Evolutionary conservation across 2,329 filamentous ascomycete genomes (phyloP), one percentile per base, ranked within the genome.

Genomic region (Ophiostoma fasciatum): DNA sequence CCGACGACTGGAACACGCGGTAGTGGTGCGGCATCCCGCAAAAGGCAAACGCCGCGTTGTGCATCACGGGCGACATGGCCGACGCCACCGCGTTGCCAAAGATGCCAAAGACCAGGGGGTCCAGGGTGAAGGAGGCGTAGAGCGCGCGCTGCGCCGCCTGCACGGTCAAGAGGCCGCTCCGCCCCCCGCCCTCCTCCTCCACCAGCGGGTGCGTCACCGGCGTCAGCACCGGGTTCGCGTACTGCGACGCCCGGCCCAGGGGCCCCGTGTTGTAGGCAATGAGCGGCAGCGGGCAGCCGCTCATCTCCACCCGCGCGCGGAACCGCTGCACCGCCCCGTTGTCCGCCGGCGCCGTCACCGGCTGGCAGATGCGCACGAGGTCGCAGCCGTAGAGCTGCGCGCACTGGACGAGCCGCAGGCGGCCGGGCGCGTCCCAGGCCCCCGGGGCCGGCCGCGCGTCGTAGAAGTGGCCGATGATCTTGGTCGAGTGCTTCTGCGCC

Each of bases 31-130:
- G 73, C 67, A 83, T 73, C 11, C 75, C 76, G 40, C 71, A 75
- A 15, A 64, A 66, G 34, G 66, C 60, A 48, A 77, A 82, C 10
- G 78, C 78, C 7, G 74, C 70, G 42, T 71, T 74, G 50, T 83
- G 78, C 76, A 83, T 82, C 9, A 73, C 71, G 1, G 78, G 78
- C 0, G 77, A 81, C 27, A 82, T 59, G 39, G 74, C 81, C 55
- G 79, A 81, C 30, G 68, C 71, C 20, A 78, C 69, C 42, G 72
- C 74, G 27, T 68, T 72, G 17, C 78, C 78, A 28, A 81, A 66
- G 37, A 80, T 71, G 46, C 74, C 78, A 47, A 78, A 79, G 30
- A 73, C 66, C 48, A 82, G 68, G 0, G 74, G 70, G 29, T 80
- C 72, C 31, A 78, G 61, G 1, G 71, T 61, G 37, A 74, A 75